phyloP scores from a whole-genome alignment of 257 asterid species.

The Craterostigma plantagineum region DNA sequence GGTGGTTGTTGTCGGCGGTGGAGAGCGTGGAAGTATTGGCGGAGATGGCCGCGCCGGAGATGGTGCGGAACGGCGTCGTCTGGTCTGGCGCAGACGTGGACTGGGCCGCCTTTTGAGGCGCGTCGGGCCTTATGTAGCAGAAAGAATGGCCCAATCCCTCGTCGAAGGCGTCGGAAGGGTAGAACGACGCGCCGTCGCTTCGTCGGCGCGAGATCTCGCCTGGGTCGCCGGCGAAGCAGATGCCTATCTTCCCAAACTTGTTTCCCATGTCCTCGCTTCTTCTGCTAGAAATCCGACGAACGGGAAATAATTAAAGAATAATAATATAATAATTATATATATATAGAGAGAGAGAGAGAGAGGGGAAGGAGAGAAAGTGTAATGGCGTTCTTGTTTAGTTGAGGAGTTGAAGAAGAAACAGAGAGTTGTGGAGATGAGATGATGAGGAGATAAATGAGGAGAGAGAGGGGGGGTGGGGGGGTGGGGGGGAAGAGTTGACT shows the following conservation, averaged over 20 bases:
- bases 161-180: slow-evolving; percentile 31
- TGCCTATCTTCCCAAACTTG: slow-evolving; percentile 26
- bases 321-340: no score
- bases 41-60: slow-evolving; percentile 72
- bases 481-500: slow-evolving; percentile 43
- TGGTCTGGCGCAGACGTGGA: slow-evolving; percentile 15
- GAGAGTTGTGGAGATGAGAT: no score
- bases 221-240: slow-evolving; percentile 44
- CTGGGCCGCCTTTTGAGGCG: slow-evolving; percentile 16
- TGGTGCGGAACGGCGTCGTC: slow-evolving; percentile 33
- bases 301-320: no score
- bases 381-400: no score
- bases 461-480: no score
- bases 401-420: slow-evolving; percentile 7
- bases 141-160: slow-evolving; percentile 77
- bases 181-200: slow-evolving; percentile 19
- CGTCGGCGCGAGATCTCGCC: slow-evolving; percentile 47
- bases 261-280: slow-evolving; percentile 35
- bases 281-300: not conserved
- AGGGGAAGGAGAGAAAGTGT: no score
- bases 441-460: slow-evolving; percentile 10
- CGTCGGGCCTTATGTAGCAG: slow-evolving; percentile 48
- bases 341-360: no score
- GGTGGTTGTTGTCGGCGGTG: slow-evolving; percentile 28
- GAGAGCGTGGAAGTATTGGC: slow-evolving; percentile 57